Base-by-base conservation (phyloP, 768 basidiomycete genomes). In the Holtermanniella nyarrowii region DNA sequence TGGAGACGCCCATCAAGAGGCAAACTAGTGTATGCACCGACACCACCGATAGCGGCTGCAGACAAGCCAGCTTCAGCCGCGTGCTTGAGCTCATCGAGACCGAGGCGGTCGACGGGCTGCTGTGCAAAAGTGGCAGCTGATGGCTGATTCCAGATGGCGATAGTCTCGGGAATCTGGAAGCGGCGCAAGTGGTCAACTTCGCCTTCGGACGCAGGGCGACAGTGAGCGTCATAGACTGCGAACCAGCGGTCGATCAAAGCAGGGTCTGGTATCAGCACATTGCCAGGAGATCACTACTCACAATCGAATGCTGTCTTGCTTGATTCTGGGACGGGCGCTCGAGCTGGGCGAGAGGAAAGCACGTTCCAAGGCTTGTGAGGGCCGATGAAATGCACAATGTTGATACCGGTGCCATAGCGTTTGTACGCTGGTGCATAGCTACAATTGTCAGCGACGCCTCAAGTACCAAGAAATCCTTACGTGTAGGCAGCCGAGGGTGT, bases 401-500 rank as follows among this genome's bases (percentile, higher is more conserved):
- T 80, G 69, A 91, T 91, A 60, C 84, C 78, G 42, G 85, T 80
- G 26, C 89, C 90, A 65, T 85, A 96, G 39, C 91, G 85, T 69
- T 85, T 83, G 71, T 95, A 96, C 12, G 95, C 95, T 52, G 95
- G 95, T 4, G 90, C 89, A 74, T 97, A 99, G 31, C 31, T 37
- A 37, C 16, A 16, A 37, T 7, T 43, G 16, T 43, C n/a, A n/a
- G 22, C 42, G 42, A 18, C 23, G 40, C 18, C 26, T 12, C 21
- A 25, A 23, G 2, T 7, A 23, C 25, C 24, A 21, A 23, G 21
- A 26, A 25, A 18, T 26, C 80, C 86, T 77, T 65, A 91, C 85
- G 88, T 90, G 75, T 97, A 97, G 49, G 84, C 88, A 53, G 93
- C 89, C 13, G 89, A 89, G 16, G 95, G 95, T 2, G 95, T 97